Base-by-base conservation (phyloP, 805 yeast species). In the Suhomyces canberraensis region DNA sequence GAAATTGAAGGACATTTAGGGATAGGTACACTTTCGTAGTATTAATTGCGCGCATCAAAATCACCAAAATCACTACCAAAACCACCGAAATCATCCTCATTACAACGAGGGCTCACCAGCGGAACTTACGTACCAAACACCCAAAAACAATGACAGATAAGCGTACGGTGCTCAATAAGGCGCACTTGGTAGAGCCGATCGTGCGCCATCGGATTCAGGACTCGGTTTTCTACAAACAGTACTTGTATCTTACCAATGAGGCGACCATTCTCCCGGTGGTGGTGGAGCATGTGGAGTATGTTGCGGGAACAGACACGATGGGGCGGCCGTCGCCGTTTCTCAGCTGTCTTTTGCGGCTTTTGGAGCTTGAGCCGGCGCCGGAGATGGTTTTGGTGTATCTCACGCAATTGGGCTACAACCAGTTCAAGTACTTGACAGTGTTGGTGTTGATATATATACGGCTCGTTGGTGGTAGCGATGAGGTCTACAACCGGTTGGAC, bases 381-480 rank as follows among this genome's bases (percentile, higher is more conserved):
- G 84, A 78, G 4, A 76, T 86, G 4, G 52, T 85, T 2, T 52
- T 63, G 13, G 71, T 78, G 36, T 71, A 76, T 44, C 60, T 83
- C 9, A 56, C 56, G 2, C 93, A 90, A 48, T 61, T 67, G 33
- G 78, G 81, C 37, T 58, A 48, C 40, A 48, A 56, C 19, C 61
- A 61, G 44, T 90, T 90, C 71, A 86, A 87, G 58, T 89, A 88
- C 51, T 58, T 87, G 33, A 77, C 84, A 1, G 82, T 85, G 1
- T 54, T 91, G 37, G 76, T 80, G 1, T 69, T 90, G 21, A 51
- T 84, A n/a, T 90, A 85, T 52, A 56, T 73, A 9, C 57, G 93
- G 36, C 49, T 79, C 37, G 69, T 73, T 3, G 61, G 52, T 24
- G 25, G 46, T 4, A 39, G 50, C 19, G 62, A 51, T 16, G 70